These are phyloP conservation scores for Taphrina pruni DNA, from an alignment of 1,139 yeast species.

Conservation along the genomic window DNA sequence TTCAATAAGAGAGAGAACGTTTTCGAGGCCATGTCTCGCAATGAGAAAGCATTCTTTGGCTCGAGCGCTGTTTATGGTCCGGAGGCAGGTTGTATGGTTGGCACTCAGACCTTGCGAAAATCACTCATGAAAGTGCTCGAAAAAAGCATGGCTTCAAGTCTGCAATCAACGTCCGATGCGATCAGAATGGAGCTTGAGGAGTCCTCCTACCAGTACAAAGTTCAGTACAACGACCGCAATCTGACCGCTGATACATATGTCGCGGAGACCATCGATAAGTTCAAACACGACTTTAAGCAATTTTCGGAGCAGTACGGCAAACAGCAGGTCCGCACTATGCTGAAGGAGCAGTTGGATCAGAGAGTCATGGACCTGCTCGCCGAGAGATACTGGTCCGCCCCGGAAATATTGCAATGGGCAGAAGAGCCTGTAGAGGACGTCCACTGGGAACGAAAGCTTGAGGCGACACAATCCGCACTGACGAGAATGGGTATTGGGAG, in stretches of 20 bases:
- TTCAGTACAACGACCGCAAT: conserved; percentile 92
- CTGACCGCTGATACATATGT: conserved; percentile 92
- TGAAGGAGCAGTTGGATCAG: conserved; percentile 87
- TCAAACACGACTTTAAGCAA: conserved; percentile 86
- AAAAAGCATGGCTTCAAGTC: conserved; percentile 84
- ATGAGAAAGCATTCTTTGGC: conserved; percentile 51
- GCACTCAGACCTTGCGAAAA: conserved; percentile 75
- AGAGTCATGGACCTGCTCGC: conserved; percentile 84
- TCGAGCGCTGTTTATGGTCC: conserved; percentile 31
- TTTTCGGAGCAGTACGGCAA: conserved; percentile 83
- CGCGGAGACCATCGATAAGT: conserved; percentile 86
- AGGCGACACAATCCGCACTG: conserved; percentile 77
- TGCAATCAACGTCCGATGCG: conserved; percentile 83
- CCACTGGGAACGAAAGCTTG: conserved; percentile 88
- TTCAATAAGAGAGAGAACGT: conserved; percentile 44
- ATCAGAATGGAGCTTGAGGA: conserved; percentile 94
- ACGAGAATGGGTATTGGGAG: conserved; percentile 95
- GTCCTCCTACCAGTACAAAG: conserved; percentile 89
- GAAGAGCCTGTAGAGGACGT: conserved; percentile 69
- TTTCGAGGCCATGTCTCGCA: conserved; percentile 54
- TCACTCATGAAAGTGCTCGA: conserved; percentile 87
- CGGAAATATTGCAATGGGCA: conserved; percentile 48
- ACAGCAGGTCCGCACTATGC: conserved; percentile 74
- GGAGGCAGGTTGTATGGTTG: conserved; percentile 59
- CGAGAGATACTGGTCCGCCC: conserved; percentile 74